Base-by-base conservation (phyloP, 2,329 filamentous ascomycete species). In the Talaromyces sp. region DNA sequence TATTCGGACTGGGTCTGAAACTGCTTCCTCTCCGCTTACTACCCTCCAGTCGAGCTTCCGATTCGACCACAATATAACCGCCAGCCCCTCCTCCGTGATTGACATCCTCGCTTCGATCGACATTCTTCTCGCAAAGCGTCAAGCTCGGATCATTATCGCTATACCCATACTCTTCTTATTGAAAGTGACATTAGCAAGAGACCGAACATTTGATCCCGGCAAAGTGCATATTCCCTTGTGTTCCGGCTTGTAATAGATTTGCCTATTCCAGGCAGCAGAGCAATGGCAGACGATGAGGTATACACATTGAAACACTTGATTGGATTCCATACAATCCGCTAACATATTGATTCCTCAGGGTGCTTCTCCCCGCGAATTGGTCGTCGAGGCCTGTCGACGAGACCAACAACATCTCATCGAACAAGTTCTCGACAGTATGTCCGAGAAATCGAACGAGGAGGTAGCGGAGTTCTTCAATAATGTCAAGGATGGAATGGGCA, bases 351-450 rank as follows among this genome's bases (percentile, higher is more conserved):
- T 34, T 34, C 29, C 60, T 19, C 8, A 96, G 90, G 95, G 94
- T 76, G 94, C 94, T 71, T 91, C 91, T 67, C 87, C 89, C 56
- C 85, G 89, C 77, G 94, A 98, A 82, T 86, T 91, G 74, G 86
- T 98, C 72, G 88, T 98, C 79, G 94, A 96, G 82, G 92, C 95
- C 72, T 96, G 91, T 81, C 92, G 94, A 68, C 88, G 93, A 74
- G 94, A 98, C 85, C 97, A 98, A 80, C 89, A 89, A 70, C 89
- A 94, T 63, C 88, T 98, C 67, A 87, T 98, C 65, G 81, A 86
- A 72, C 89, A 95, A 72, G 85, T 93, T 65, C 84, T 97, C 70
- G 80, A 85, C 49, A 80, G 81, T 69, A 81, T 86, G 74, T 85
- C 86, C 69, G 79, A 81, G 66, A 87, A 89, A 63, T 75, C 81